Evolutionary conservation across 2,329 filamentous ascomycete species (phyloP).

Genomic region (Chaetomium strumarium): DNA sequence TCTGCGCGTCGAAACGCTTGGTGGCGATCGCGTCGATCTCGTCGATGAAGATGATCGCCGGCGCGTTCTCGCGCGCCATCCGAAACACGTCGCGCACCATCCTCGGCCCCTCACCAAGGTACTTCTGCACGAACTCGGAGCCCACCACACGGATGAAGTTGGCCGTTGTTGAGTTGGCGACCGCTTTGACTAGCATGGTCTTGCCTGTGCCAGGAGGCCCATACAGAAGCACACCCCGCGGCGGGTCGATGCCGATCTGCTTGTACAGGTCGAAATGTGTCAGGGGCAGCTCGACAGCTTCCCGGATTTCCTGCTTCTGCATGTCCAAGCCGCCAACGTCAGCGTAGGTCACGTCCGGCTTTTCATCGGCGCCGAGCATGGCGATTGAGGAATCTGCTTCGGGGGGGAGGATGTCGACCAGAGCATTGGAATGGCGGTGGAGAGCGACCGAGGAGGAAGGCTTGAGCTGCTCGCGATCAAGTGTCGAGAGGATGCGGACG

Average conservation of each 20-base stretch:
- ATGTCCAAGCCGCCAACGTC: conserved; percentile 97
- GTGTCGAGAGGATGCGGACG: conserved; percentile 93
- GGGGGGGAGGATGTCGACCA: conserved; percentile 97
- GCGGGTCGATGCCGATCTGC: conserved; percentile 98
- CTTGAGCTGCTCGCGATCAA: conserved; percentile 97
- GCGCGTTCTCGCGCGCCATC: conserved; percentile 97
- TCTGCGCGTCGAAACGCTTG: conserved; percentile 98
- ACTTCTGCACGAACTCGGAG: conserved; percentile 98
- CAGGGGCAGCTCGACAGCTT: conserved; percentile 92
- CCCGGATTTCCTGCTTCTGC: conserved; percentile 99
- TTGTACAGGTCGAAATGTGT: conserved; percentile 99
- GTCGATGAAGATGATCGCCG: conserved; percentile 98
- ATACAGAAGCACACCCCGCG: conserved; percentile 91
- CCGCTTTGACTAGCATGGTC: conserved; percentile 96
- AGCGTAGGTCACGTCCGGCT: conserved; percentile 95
- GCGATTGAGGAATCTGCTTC: conserved; percentile 98
- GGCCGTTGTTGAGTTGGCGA: conserved; percentile 95
- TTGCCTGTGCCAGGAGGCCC: conserved; percentile 94
- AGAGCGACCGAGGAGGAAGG: conserved; percentile 95
- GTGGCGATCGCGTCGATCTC: conserved; percentile 99
- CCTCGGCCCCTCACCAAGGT: conserved; percentile 91
- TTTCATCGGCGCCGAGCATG: conserved; percentile 94
- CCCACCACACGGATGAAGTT: conserved; percentile 98
- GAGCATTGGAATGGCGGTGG: conserved; percentile 95
- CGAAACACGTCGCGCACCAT: conserved; percentile 99